Conservation (phyloP, 371 early-diverging fungal genomes). For the Circinella minor region DNA sequence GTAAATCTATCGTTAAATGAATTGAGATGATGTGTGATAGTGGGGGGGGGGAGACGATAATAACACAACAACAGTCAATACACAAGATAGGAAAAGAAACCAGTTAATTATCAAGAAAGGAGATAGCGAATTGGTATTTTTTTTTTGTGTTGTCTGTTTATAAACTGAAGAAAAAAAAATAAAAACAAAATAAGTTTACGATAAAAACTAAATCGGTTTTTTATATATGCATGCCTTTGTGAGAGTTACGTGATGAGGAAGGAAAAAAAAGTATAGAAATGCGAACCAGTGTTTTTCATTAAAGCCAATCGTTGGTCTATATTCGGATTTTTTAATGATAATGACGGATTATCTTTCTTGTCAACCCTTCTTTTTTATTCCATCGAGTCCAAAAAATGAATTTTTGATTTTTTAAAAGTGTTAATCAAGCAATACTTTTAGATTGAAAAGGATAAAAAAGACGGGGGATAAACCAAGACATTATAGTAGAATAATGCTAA, state of each 20-base stretch:
- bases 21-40: neutral
- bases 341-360: neutral
- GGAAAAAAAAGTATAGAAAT: neutral
- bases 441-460: no score
- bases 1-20: no score
- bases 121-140: neutral
- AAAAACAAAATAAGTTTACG: neutral
- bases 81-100: neutral
- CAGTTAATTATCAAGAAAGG: neutral
- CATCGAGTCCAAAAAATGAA: no score
- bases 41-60: neutral
- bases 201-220: neutral
- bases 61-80: neutral
- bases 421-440: no score
- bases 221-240: conserved; percentile 1
- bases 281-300: neutral
- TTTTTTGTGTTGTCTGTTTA: no score
- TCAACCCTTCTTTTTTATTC: neutral
- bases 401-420: no score
- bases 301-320: neutral
- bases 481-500: no score
- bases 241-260: neutral
- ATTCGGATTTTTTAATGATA: conserved; percentile 7
- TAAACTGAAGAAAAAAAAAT: neutral
- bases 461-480: no score